Base-by-base conservation (phyloP, 2,329 filamentous ascomycete genomes). In the Diaporthe citrichinensis region DNA sequence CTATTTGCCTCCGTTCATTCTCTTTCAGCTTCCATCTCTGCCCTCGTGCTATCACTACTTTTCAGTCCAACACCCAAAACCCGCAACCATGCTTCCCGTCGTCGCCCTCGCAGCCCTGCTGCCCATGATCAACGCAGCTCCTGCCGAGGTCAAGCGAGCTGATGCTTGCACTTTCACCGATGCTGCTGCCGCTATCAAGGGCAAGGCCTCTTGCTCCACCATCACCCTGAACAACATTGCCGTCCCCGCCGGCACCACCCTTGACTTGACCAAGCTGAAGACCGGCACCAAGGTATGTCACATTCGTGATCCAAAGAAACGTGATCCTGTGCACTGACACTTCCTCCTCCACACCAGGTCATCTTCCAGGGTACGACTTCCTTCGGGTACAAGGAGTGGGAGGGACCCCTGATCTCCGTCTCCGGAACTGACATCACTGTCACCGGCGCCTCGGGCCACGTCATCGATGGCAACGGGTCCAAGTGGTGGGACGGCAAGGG, bases 341-440 rank as follows among this genome's bases (percentile, higher is more conserved):
- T 57, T 39, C 34, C 44, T 59, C 39, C 9, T 20, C 36, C 20
- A 5, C 28, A 28, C 4, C 41, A 65, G 39, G 75, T 76, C 67
- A 90, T 89, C 79, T 77, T 77, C 57, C 51, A 71, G n/a, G 68
- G 68, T n/a, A 76, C 73, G 36, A 77, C 69, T n/a, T 74, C 77
- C 7, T 74, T 69, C 36, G 74, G 86, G 20, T 93, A 93, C 84
- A 85, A 90, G 78, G 89, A 92, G 79, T 94, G 92, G 92, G 81
- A 82, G 1, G 92, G 92, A 0, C 92, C 92, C 3, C 39, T 74
- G 17, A 77, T 80, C 57, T 71, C 75, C 15, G 74, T 79, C 25
- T 77, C 76, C 3, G 78, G 78, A 34, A 78, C 74, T 14, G 71
- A 77, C 28, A 62, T 79, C 49, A 78, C 74, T 12, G 75, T 79